Evolutionary conservation across 352 stramenopile species (phyloP).

Genomic region (Globisporangium mamillatum): DNA sequence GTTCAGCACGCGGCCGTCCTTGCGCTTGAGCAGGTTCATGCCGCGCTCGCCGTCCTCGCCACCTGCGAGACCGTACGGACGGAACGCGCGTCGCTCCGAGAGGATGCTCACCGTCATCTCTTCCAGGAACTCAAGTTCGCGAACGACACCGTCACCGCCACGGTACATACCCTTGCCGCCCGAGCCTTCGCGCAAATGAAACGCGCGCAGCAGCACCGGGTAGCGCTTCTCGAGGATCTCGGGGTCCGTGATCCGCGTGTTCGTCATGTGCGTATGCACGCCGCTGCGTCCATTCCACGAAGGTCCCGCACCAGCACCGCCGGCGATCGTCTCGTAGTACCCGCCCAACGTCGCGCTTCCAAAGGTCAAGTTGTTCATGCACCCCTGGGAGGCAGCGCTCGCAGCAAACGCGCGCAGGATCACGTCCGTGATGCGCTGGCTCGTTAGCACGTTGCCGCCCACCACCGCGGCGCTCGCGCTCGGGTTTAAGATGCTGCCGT

Average conservation of each 20-base stretch:
- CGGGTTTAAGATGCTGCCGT: slow-evolving; percentile 95
- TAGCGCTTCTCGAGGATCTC: slow-evolving; percentile 98
- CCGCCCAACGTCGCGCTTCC: slow-evolving; percentile 92
- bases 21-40: slow-evolving; percentile 90
- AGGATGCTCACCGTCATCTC: slow-evolving; percentile 97
- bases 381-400: slow-evolving; percentile 96
- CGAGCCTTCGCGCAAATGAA: slow-evolving; percentile 83
- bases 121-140: slow-evolving; percentile 94
- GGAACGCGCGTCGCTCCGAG: slow-evolving; percentile 94
- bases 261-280: slow-evolving; percentile 99
- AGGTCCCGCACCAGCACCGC: slow-evolving; percentile 94
- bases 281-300: slow-evolving; percentile 95
- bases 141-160: slow-evolving; percentile 95
- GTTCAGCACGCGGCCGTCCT: slow-evolving; percentile 68
- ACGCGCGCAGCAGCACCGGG: slow-evolving; percentile 85
- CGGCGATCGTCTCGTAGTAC: slow-evolving; percentile 99
- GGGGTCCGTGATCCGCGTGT: slow-evolving; percentile 99
- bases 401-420: slow-evolving; percentile 96
- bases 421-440: slow-evolving; percentile 97
- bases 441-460: slow-evolving; percentile 98
- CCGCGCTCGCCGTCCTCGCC: slow-evolving; percentile 88
- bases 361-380: slow-evolving; percentile 99
- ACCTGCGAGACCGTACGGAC: slow-evolving; percentile 94
- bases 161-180: slow-evolving; percentile 89
- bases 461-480: slow-evolving; percentile 95